Conservation (phyloP, 352 stramenopile species). For the Globisporangium solare region DNA sequence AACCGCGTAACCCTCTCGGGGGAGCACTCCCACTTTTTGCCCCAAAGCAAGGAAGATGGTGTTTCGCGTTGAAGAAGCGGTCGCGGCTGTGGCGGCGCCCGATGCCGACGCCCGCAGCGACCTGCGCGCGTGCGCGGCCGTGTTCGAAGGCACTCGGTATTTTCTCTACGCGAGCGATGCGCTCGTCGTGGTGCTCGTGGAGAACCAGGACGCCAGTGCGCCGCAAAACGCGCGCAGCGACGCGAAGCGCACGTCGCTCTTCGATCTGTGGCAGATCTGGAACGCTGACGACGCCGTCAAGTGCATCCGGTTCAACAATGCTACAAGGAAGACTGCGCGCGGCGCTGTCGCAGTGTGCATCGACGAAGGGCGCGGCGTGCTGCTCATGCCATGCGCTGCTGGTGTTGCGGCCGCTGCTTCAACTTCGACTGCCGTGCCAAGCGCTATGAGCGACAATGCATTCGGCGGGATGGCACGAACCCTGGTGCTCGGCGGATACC, state of each 20-base stretch:
- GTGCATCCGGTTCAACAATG: constrained; percentile 53
- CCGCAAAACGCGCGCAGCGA: constrained; percentile 16
- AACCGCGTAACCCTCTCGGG: neutral
- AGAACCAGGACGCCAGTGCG: constrained; percentile 20
- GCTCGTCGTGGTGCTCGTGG: constrained; percentile 57
- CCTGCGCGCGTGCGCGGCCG: constrained; percentile 29
- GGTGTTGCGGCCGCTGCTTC: neutral
- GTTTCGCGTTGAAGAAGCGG: constrained; percentile 17
- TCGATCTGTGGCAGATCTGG: constrained; percentile 74
- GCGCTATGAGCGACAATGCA: constrained; percentile 1
- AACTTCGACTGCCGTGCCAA: neutral
- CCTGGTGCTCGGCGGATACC: neutral
- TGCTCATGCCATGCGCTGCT: constrained; percentile 39
- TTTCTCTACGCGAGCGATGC: constrained; percentile 52
- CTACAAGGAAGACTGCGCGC: constrained; percentile 36
- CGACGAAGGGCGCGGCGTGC: constrained; percentile 53
- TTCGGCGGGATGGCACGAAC: neutral
- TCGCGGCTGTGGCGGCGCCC: constrained; percentile 41
- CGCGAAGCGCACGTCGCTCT: constrained; percentile 28
- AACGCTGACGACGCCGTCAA: constrained; percentile 33
- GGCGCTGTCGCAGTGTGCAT: constrained; percentile 61
- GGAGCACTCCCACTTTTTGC: neutral
- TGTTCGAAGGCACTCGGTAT: constrained; percentile 54
- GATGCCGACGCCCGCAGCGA: constrained; percentile 12
- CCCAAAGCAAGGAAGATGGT: constrained; percentile 14